A percentile compares a stretch with the other conserved stretches of the same genome.
Evolutionary conservation across 2,329 filamentous ascomycete species (phyloP).

Genomic region (Pseudovirgaria hyperparasitica): DNA sequence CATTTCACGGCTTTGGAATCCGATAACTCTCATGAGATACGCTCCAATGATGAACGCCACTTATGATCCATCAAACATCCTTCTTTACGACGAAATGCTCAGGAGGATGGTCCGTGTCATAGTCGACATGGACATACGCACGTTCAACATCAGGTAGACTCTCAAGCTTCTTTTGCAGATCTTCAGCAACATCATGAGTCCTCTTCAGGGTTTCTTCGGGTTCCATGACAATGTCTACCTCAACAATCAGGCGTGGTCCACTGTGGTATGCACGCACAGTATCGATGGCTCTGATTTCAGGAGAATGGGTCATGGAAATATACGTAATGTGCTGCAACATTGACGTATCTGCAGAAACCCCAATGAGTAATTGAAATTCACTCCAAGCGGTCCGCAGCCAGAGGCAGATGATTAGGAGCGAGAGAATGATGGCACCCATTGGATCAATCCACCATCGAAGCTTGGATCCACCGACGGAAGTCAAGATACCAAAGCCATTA

Average conservation of each 20-base stretch:
- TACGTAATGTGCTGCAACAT: constrained; percentile 93
- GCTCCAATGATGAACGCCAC: no score
- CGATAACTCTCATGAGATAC: no score
- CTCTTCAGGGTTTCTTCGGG: constrained; percentile 56
- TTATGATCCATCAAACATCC: no score
- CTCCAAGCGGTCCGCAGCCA: constrained; percentile 79
- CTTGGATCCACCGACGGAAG: constrained; percentile 81
- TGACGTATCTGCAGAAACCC: constrained; percentile 72
- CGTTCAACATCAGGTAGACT: constrained; percentile 82
- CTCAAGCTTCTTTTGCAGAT: constrained; percentile 87
- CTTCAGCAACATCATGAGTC: constrained; percentile 89
- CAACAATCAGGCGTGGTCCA: constrained; percentile 77
- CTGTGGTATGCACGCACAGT: constrained; percentile 91
- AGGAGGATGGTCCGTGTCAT: constrained; percentile 89
- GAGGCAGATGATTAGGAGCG: constrained; percentile 60
- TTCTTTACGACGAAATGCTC: constrained; percentile 62
- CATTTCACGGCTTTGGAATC: no score
- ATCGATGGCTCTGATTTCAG: constrained; percentile 70
- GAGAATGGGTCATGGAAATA: constrained; percentile 81
- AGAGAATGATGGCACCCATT: constrained; percentile 75
- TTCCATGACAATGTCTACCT: constrained; percentile 94
- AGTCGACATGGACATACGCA: constrained; percentile 94
- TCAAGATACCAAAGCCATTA: constrained; percentile 86
- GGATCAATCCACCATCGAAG: constrained; percentile 92
- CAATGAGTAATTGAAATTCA: constrained; percentile 86